Evolutionary conservation across 225 moss, liverwort and hornwort genomes (phyloP).

Genomic region (Straminergon stramineum): DNA sequence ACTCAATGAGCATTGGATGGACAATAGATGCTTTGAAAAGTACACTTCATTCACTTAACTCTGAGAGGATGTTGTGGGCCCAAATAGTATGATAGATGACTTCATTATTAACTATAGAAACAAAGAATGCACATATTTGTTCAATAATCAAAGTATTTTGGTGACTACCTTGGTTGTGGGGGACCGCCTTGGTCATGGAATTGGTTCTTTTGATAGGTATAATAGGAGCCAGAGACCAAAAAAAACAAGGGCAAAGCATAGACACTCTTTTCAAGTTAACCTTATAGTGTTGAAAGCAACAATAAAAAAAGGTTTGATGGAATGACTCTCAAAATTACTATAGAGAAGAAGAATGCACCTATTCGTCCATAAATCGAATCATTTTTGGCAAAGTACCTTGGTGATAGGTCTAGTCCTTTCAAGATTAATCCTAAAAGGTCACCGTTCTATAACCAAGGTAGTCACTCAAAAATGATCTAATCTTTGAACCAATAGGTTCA

Average conservation of each 20-base stretch:
- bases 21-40: neutral
- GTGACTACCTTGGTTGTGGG: neutral
- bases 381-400: neutral
- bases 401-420: neutral
- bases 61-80: fast-evolving
- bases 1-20: too few relatives aligned
- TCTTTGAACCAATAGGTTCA: neutral
- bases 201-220: too few relatives aligned
- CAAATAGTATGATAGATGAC: neutral
- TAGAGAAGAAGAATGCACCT: too few relatives aligned
- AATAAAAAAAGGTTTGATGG: neutral
- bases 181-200: too few relatives aligned
- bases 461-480: neutral
- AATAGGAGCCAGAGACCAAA: too few relatives aligned
- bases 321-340: neutral
- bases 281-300: fast-evolving
- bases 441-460: fast-evolving
- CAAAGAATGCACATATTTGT: neutral
- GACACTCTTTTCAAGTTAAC: neutral
- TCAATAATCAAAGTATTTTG: neutral
- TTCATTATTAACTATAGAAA: neutral
- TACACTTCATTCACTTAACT: neutral
- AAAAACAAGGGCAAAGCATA: too few relatives aligned
- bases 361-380: neutral
- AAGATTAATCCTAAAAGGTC: fast-evolving